Conservation (phyloP, 164 flowering plant species). For the Houttuynia cordata region DNA sequence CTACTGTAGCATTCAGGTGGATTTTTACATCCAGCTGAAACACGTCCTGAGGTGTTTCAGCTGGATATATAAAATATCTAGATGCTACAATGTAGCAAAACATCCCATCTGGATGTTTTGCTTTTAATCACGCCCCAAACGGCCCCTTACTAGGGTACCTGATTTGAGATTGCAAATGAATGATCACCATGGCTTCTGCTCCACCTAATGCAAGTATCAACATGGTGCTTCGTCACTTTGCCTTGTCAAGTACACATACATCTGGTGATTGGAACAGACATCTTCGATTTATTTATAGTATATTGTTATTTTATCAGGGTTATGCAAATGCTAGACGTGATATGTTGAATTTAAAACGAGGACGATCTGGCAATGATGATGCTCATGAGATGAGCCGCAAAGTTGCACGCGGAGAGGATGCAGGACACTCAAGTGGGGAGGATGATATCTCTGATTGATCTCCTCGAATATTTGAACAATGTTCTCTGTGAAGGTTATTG, state of each 20-base stretch:
- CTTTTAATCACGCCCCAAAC: no score
- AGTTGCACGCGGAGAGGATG: constrained; percentile 19
- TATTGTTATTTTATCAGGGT: constrained; percentile 24
- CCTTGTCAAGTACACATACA: background rate
- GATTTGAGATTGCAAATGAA: background rate
- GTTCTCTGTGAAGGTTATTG: background rate
- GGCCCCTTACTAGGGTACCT: background rate
- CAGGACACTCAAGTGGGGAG: constrained; percentile 65
- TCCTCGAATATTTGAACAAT: background rate
- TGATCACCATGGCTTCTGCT: background rate
- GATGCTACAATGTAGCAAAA: no score
- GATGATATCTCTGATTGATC: constrained; percentile 65
- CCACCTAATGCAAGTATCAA: no score
- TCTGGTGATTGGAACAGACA: background rate
- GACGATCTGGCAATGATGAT: constrained; percentile 34
- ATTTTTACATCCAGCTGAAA: no score
- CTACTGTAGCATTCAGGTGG: no score
- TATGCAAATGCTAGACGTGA: constrained; percentile 32
- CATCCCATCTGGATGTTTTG: no score
- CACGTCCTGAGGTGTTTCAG: no score
- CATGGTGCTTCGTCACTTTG: background rate
- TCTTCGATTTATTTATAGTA: background rate
- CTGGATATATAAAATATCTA: no score
- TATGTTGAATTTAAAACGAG: constrained; percentile 20
- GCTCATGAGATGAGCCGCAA: constrained; percentile 20